Evolutionary conservation across 257 asterid genomes (phyloP).

Genomic region (Ilex aquifolium): DNA sequence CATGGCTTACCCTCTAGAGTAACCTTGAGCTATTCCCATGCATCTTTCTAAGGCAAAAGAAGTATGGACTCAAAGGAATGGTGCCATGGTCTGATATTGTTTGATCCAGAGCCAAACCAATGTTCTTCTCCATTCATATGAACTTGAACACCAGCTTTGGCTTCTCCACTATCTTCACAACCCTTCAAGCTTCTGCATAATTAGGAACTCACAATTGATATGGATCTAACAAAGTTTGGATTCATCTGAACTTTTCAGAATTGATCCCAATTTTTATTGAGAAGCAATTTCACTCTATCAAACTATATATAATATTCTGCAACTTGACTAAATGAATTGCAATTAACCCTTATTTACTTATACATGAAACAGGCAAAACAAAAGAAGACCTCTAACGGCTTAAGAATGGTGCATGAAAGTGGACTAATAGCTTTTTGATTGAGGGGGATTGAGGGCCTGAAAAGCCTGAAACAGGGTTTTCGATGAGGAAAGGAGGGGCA

Average conservation of each 20-base stretch:
- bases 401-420: constrained; percentile 15
- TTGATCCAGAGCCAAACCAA: constrained; percentile 40
- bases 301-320: not conserved
- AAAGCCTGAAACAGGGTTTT: constrained; percentile 23
- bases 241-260: too few relatives aligned
- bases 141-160: constrained; percentile 41
- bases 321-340: not conserved
- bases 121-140: constrained; percentile 54
- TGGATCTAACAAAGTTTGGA: too few relatives aligned
- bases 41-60: constrained; percentile 51
- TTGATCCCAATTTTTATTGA: too few relatives aligned
- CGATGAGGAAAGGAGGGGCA: constrained; percentile 36
- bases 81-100: constrained; percentile 35
- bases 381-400: not conserved
- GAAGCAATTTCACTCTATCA: too few relatives aligned
- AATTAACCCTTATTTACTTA: not conserved
- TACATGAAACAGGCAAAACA: not conserved
- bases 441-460: constrained; percentile 25
- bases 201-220: too few relatives aligned
- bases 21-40: constrained; percentile 48
- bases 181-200: constrained; percentile 18
- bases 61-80: constrained; percentile 44
- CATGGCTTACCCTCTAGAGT: constrained; percentile 41
- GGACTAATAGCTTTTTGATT: constrained; percentile 17
- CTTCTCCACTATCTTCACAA: constrained; percentile 22